Conservation (phyloP, 1,284 basidiomycete genomes). For the Melampsora larici-populina region DNA sequence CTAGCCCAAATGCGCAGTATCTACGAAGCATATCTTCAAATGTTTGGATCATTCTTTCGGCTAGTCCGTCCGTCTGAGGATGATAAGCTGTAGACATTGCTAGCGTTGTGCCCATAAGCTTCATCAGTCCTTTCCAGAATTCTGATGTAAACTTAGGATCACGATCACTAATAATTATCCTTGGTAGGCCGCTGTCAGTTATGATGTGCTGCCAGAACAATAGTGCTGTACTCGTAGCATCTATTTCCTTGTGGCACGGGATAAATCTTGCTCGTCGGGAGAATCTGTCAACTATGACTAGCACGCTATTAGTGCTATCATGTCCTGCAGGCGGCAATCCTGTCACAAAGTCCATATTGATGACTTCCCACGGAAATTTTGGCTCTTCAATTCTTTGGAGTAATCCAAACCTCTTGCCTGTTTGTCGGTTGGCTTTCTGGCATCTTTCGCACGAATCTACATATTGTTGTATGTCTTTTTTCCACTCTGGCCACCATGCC, state of each 20-base stretch:
- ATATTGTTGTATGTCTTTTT: too few species aligned
- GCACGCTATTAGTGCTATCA: too few species aligned
- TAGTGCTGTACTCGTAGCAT: neutral
- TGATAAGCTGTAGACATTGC: slow-evolving; percentile 58
- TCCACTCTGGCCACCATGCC: slow-evolving; percentile 10
- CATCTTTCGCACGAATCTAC: neutral
- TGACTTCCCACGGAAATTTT: too few species aligned
- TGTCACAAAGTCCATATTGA: too few species aligned
- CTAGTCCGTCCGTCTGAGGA: too few species aligned
- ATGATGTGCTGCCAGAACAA: slow-evolving; percentile 16
- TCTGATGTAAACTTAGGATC: slow-evolving; percentile 57
- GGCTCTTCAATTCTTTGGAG: too few species aligned
- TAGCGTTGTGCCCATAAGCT: slow-evolving; percentile 54
- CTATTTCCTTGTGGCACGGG: slow-evolving; percentile 3
- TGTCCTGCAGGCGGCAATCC: too few species aligned
- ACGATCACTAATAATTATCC: slow-evolving; percentile 56
- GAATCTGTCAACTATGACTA: slow-evolving; percentile 18
- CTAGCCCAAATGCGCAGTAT: too few species aligned
- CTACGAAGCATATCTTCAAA: too few species aligned
- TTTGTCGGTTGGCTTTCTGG: too few species aligned
- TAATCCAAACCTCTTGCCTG: too few species aligned
- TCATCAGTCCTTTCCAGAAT: slow-evolving; percentile 57
- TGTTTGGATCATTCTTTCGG: too few species aligned
- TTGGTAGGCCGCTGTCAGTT: slow-evolving; percentile 52
- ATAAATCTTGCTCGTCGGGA: neutral